Percentiles rank a stretch among this genome's conserved stretches.
These are phyloP conservation scores for Venturia effusa DNA, from an alignment of 2,329 filamentous ascomycete species.

Conservation along the genomic window DNA sequence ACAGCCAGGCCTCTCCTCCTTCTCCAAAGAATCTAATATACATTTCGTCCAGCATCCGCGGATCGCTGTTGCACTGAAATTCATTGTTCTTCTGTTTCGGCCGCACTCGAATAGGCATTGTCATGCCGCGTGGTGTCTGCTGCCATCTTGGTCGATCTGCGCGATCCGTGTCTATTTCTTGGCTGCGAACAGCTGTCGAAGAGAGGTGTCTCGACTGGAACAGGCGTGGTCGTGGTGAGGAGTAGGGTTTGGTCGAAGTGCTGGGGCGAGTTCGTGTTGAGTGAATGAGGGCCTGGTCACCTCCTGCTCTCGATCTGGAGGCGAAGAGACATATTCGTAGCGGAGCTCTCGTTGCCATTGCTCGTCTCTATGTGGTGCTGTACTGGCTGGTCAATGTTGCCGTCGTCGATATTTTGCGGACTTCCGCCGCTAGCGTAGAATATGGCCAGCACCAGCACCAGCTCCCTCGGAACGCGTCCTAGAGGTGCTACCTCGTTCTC, in stretches of 20 bases:
- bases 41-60: slow-evolving; percentile 61
- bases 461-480: not conserved
- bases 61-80: slow-evolving; percentile 68
- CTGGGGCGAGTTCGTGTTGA: slow-evolving; percentile 6
- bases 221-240: not conserved
- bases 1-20: slow-evolving; percentile 61
- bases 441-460: no score
- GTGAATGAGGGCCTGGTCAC: slow-evolving; percentile 13
- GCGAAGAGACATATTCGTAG: slow-evolving; percentile 13
- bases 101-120: slow-evolving; percentile 43
- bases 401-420: not conserved
- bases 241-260: slow-evolving; percentile 10
- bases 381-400: not conserved
- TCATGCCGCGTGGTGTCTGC: slow-evolving; percentile 36
- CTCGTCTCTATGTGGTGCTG: not conserved
- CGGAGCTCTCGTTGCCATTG: slow-evolving; percentile 4
- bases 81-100: slow-evolving; percentile 43
- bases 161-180: slow-evolving; percentile 19
- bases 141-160: slow-evolving; percentile 36
- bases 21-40: slow-evolving; percentile 67
- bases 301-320: slow-evolving; percentile 19
- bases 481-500: not conserved
- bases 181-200: slow-evolving; percentile 11
- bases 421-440: not conserved
- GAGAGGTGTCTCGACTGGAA: slow-evolving; percentile 9